A percentile compares a stretch with the other conserved stretches of the same genome.
Evolutionary conservation across 768 basidiomycete species (phyloP).

Genomic region (Auricularia sp.): DNA sequence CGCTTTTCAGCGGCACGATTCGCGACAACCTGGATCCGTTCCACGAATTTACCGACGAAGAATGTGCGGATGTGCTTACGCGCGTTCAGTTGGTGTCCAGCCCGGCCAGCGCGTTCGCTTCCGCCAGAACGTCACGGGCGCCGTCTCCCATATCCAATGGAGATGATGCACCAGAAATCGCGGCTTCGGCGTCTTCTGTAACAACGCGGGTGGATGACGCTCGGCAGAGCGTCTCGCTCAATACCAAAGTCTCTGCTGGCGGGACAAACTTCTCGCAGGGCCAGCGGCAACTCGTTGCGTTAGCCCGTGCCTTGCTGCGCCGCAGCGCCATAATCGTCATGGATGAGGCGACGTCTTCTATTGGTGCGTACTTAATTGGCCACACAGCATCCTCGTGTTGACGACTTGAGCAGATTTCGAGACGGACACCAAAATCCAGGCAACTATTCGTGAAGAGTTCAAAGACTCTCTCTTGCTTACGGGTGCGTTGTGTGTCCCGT

Average conservation of each 20-base stretch:
- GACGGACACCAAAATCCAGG: conserved; percentile 84
- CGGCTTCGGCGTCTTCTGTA: conserved; percentile 25
- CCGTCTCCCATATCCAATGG: conserved; percentile 37
- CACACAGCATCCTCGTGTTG: neutral
- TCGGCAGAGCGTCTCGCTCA: conserved; percentile 51
- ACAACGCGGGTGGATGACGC: conserved; percentile 32
- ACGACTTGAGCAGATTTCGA: conserved; percentile 36
- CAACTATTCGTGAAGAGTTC: conserved; percentile 81
- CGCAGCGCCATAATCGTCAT: conserved; percentile 65
- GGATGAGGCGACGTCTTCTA: conserved; percentile 79
- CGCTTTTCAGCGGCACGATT: conserved; percentile 11
- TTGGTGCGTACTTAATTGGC: conserved; percentile 32
- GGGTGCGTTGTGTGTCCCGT: conserved; percentile 1
- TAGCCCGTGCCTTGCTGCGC: conserved; percentile 71
- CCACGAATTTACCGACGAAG: conserved; percentile 65
- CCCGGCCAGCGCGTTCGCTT: conserved; percentile 32
- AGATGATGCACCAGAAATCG: conserved; percentile 21
- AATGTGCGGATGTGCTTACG: conserved; percentile 69
- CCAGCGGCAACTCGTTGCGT: conserved; percentile 77
- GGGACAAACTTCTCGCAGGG: conserved; percentile 90
- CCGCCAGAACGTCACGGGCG: conserved; percentile 27
- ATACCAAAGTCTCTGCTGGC: conserved; percentile 74
- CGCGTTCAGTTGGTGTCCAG: conserved; percentile 63
- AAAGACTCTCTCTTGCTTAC: conserved; percentile 35
- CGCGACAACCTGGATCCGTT: conserved; percentile 23